phyloP scores from a whole-genome alignment of 345 rosid species.

The Eucalyptus fibrosa region DNA sequence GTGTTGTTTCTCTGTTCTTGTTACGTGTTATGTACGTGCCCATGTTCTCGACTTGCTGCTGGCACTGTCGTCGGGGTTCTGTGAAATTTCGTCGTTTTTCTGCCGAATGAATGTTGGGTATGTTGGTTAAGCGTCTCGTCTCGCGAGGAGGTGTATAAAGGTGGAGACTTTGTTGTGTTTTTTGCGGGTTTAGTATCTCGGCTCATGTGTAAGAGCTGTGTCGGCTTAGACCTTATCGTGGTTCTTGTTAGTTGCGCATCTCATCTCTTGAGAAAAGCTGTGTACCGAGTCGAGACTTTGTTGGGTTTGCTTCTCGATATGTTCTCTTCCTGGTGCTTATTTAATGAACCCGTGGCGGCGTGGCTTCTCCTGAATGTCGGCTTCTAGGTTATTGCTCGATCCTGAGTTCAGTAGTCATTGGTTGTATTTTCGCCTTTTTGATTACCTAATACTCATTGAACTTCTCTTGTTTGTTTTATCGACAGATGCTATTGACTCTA shows the following conservation, averaged over 20 bases:
- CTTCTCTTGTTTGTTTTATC: background rate
- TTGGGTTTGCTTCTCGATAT: background rate
- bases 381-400: background rate
- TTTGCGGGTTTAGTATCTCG: background rate
- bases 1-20: background rate
- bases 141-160: background rate
- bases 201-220: background rate
- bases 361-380: background rate
- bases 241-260: background rate
- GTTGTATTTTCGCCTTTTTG: background rate
- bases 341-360: background rate
- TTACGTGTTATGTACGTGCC: background rate
- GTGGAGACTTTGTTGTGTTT: background rate
- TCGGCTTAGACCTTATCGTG: background rate
- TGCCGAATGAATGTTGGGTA: background rate
- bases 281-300: background rate
- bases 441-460: background rate
- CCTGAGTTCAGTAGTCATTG: background rate
- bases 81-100: background rate
- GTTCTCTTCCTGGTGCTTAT: background rate
- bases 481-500: background rate
- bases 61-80: background rate
- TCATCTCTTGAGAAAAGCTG: background rate
- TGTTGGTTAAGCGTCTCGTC: background rate
- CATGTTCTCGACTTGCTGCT: background rate